phyloP scores from a whole-genome alignment of 208 protist genomes.

The Leishmania guyanensis region DNA sequence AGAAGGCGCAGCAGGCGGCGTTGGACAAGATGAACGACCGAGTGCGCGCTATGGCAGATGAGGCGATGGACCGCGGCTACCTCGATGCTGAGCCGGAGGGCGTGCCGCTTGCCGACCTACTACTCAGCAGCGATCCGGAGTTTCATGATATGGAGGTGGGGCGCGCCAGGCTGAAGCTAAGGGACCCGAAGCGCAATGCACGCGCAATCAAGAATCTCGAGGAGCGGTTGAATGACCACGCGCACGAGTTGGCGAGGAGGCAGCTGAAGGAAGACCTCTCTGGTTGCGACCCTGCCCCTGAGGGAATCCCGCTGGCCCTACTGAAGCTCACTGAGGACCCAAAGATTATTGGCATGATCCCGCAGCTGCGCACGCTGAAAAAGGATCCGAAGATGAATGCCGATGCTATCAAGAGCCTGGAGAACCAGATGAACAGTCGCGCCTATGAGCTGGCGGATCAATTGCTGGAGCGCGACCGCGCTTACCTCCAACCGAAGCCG shows the following conservation, averaged over 20 bases:
- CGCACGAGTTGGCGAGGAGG: conserved; percentile 71
- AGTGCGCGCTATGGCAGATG: conserved; percentile 48
- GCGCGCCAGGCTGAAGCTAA: conserved; percentile 73
- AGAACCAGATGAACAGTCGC: conserved; percentile 80
- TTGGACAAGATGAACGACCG: conserved; percentile 59
- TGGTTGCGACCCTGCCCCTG: conserved; percentile 53
- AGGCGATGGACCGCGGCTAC: conserved; percentile 60
- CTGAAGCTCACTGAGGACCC: conserved; percentile 56
- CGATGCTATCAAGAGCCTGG: conserved; percentile 40
- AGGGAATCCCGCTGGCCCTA: conserved; percentile 71
- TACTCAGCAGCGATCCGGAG: conserved; percentile 47
- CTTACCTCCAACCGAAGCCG: conserved; percentile 70
- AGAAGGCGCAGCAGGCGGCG: conserved; percentile 37
- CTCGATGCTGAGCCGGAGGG: conserved; percentile 73
- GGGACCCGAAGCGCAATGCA: conserved; percentile 50
- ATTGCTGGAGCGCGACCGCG: conserved; percentile 65
- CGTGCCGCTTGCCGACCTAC: conserved; percentile 55
- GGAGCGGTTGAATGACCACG: conserved; percentile 70
- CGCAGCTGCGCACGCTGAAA: conserved; percentile 72
- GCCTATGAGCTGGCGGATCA: conserved; percentile 73
- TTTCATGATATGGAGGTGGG: conserved; percentile 71
- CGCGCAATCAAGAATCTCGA: conserved; percentile 56
- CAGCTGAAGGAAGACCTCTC: conserved; percentile 62
- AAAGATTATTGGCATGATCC: conserved; percentile 59
- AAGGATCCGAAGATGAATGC: conserved; percentile 40